These are phyloP conservation scores for Fragosphaeria purpurea DNA, from an alignment of 2,329 filamentous ascomycete genomes.

Conservation along the genomic window DNA sequence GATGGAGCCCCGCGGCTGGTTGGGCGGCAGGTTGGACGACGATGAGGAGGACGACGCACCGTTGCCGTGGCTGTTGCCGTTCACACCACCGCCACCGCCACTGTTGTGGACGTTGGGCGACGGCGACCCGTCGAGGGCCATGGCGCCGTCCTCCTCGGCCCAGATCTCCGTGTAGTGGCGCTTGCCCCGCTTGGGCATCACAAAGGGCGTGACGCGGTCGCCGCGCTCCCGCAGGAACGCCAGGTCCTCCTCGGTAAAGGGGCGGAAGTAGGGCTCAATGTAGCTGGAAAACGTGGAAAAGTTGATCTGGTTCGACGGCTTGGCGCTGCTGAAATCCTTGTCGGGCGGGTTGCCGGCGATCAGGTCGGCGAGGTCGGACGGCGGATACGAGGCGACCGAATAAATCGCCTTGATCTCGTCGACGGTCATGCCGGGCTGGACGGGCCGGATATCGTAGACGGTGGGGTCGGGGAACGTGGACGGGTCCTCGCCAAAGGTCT, in stretches of 20 bases:
- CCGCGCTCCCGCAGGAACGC: slow-evolving; percentile 86
- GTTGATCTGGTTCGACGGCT: slow-evolving; percentile 87
- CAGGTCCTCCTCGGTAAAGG: slow-evolving; percentile 85
- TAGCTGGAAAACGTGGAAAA: slow-evolving; percentile 89
- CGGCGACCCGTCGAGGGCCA: slow-evolving; percentile 58
- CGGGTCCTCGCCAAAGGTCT: slow-evolving; percentile 88
- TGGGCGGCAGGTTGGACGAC: slow-evolving; percentile 51
- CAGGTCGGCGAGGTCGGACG: slow-evolving; percentile 67
- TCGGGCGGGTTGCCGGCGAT: slow-evolving; percentile 86
- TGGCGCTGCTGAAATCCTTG: slow-evolving; percentile 89
- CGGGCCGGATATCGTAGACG: slow-evolving; percentile 79
- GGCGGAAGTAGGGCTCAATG: slow-evolving; percentile 82
- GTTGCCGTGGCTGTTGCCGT: too few species aligned
- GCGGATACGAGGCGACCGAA: slow-evolving; percentile 75
- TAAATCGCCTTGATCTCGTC: slow-evolving; percentile 84
- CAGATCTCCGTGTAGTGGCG: slow-evolving; percentile 83
- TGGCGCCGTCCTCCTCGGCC: slow-evolving; percentile 83
- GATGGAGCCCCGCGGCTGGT: slow-evolving; percentile 74
- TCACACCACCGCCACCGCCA: neutral
- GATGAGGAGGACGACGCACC: neutral
- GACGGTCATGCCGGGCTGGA: slow-evolving; percentile 65
- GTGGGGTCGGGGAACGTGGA: slow-evolving; percentile 87
- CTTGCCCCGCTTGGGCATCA: slow-evolving; percentile 76
- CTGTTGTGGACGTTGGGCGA: slow-evolving; percentile 18
- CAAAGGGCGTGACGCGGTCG: slow-evolving; percentile 72